A percentile compares a stretch with the other conserved stretches of the same genome.
Evolutionary conservation across 2,329 filamentous ascomycete genomes (phyloP).

Genomic region (Nothopassalora personata): DNA sequence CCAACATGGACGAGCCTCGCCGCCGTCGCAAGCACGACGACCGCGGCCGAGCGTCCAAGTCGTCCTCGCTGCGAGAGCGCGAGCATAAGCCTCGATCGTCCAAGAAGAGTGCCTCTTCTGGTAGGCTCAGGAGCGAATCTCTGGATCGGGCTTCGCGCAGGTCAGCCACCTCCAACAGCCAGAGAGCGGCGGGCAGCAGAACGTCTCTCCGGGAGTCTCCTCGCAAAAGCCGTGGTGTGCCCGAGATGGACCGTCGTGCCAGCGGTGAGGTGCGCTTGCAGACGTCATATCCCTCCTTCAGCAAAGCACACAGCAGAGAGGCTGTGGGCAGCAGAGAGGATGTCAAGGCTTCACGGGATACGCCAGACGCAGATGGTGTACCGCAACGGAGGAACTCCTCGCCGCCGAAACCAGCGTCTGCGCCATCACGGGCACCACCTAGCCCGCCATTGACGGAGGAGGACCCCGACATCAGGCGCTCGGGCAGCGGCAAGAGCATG

Average conservation of each 20-base stretch:
- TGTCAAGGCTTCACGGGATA: constrained; percentile 29
- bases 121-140: constrained; percentile 24
- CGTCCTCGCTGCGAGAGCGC: constrained; percentile 17
- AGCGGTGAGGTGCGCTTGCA: constrained; percentile 33
- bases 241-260: constrained; percentile 43
- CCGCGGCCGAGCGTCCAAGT: constrained; percentile 28
- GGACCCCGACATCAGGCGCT: constrained; percentile 42
- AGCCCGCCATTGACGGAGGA: constrained; percentile 44
- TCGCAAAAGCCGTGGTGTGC: constrained; percentile 33
- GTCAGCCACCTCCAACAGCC: constrained; percentile 8
- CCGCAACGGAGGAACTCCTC: constrained; percentile 27
- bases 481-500: constrained; percentile 42
- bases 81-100: constrained; percentile 27
- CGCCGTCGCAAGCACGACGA: constrained; percentile 28
- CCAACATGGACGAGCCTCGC: constrained; percentile 16
- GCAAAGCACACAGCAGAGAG: constrained; percentile 89
- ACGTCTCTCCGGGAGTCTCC: not conserved
- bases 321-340: constrained; percentile 57
- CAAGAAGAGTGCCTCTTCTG: constrained; percentile 26
- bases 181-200: not conserved
- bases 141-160: constrained; percentile 26
- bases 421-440: constrained; percentile 37
- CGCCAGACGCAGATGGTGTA: constrained; percentile 35
- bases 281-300: constrained; percentile 74
- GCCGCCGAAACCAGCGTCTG: constrained; percentile 18